Evolutionary conservation across 1,284 basidiomycete species (phyloP).

Genomic region (Phenoliferia sp.): DNA sequence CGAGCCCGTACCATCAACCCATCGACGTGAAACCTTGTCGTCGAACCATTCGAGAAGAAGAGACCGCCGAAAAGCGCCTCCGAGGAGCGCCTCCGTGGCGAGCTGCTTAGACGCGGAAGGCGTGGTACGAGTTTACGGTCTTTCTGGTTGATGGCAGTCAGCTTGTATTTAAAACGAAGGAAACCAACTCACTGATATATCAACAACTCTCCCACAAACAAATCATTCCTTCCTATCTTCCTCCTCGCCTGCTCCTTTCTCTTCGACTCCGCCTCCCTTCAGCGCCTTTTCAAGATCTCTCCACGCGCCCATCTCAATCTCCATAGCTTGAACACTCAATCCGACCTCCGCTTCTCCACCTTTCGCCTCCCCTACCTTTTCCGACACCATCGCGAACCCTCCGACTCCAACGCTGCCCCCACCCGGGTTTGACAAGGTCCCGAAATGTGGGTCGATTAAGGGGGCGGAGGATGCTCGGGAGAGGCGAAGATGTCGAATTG

Average conservation of each 20-base stretch:
- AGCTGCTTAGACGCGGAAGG: no score
- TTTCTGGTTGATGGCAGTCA: no score
- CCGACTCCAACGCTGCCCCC: constrained; percentile 15
- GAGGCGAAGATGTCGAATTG: constrained; percentile 27
- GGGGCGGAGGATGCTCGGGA: constrained; percentile 14
- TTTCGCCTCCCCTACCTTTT: background rate
- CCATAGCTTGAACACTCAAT: constrained; percentile 19
- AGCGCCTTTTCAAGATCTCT: constrained; percentile 13
- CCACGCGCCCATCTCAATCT: constrained; percentile 26
- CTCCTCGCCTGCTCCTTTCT: background rate
- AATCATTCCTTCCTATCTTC: background rate
- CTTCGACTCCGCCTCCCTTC: background rate
- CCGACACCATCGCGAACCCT: constrained; percentile 15
- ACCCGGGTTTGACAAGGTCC: background rate
- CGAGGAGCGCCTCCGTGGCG: no score
- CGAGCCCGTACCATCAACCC: no score
- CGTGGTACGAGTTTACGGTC: no score
- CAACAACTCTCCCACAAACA: background rate
- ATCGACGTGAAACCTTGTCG: no score
- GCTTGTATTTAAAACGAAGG: no score
- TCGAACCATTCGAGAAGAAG: no score
- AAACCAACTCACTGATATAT: no score
- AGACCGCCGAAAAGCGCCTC: no score
- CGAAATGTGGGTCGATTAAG: constrained; percentile 22
- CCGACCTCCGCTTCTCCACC: background rate